Conservation (phyloP, 306 rosid genomes). For the Prunus mira region DNA sequence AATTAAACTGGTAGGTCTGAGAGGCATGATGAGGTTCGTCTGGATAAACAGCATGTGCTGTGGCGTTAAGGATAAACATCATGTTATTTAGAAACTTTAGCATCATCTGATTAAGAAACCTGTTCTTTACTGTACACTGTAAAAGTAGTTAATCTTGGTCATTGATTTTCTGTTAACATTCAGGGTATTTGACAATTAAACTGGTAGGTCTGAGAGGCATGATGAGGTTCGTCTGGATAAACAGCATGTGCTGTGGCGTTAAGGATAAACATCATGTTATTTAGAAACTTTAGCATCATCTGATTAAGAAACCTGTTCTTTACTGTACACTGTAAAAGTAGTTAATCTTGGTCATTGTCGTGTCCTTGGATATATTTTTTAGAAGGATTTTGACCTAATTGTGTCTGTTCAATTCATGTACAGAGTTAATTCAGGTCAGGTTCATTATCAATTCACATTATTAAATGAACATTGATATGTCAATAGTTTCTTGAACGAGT, state of each 20-base stretch:
- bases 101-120: not conserved
- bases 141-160: not conserved
- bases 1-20: not conserved
- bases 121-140: not conserved
- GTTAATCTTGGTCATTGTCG: not conserved
- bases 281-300: not conserved
- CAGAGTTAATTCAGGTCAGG: not conserved
- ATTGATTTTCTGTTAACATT: not conserved
- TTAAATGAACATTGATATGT: not conserved
- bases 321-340: not conserved
- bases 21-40: not conserved
- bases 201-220: not conserved
- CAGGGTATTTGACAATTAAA: not conserved
- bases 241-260: not conserved
- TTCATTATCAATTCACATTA: not conserved
- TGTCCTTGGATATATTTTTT: not conserved
- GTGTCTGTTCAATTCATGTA: not conserved
- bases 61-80: not conserved
- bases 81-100: not conserved
- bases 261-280: not conserved
- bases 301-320: not conserved
- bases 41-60: not conserved
- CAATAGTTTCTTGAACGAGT: not conserved
- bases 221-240: not conserved
- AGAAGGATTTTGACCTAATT: not conserved